A percentile compares a stretch with the other conserved stretches of the same genome.
Evolutionary conservation across 2,329 filamentous ascomycete genomes (phyloP).

Genomic region (Cordyceps fumosorosea): DNA sequence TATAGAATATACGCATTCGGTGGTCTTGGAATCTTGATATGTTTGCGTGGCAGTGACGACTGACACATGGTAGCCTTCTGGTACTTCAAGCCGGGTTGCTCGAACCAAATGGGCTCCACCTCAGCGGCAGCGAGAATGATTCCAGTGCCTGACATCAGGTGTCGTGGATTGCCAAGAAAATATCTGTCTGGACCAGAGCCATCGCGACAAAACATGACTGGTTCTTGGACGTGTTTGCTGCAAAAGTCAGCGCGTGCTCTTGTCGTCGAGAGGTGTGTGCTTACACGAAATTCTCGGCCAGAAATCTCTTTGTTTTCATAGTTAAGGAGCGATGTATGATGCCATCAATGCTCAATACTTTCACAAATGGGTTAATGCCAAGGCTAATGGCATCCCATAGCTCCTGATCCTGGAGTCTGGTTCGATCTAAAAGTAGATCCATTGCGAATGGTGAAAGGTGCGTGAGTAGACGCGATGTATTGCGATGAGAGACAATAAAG

Average conservation of each 20-base stretch:
- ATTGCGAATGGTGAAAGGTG: background rate
- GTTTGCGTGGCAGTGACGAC: constrained; percentile 14
- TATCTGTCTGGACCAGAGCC: constrained; percentile 20
- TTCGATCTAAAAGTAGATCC: background rate
- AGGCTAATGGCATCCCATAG: constrained; percentile 16
- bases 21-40: constrained; percentile 29
- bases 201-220: constrained; percentile 23
- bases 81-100: constrained; percentile 11
- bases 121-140: constrained; percentile 17
- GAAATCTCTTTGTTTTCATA: constrained; percentile 16
- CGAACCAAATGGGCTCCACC: constrained; percentile 20
- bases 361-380: constrained; percentile 16
- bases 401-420: constrained; percentile 3
- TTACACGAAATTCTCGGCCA: constrained; percentile 22
- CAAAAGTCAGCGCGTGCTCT: constrained; percentile 1
- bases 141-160: constrained; percentile 18
- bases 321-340: constrained; percentile 18
- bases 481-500: background rate
- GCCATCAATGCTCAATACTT: constrained; percentile 17
- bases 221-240: constrained; percentile 18
- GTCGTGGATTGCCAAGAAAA: constrained; percentile 22
- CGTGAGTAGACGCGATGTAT: background rate
- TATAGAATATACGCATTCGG: constrained; percentile 38
- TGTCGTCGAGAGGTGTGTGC: background rate
- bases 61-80: constrained; percentile 12